A percentile compares a stretch with the other conserved stretches of the same genome.
phyloP scores from a whole-genome alignment of 1,284 basidiomycete genomes.

The Caloboletus firmus region DNA sequence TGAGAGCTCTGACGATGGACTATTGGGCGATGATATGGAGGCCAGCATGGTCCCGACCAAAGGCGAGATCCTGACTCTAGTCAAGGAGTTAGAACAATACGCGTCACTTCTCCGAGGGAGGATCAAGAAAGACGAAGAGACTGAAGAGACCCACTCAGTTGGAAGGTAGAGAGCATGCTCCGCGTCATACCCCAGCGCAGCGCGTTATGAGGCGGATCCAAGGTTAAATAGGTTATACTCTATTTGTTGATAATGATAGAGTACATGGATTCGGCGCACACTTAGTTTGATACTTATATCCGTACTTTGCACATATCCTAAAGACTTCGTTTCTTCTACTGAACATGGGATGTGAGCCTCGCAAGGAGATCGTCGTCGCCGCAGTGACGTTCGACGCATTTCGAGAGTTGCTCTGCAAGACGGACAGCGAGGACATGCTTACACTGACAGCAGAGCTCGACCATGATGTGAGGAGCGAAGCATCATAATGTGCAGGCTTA shows the following conservation, averaged over 20 bases:
- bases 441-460: conserved; percentile 47
- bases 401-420: conserved; percentile 54
- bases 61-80: conserved; percentile 40
- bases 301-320: conserved; percentile 2
- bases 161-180: conserved; percentile 6
- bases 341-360: conserved; percentile 28
- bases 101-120: conserved; percentile 51
- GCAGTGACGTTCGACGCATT: conserved; percentile 50
- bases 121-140: conserved; percentile 27
- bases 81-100: conserved; percentile 50
- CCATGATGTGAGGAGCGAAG: not conserved
- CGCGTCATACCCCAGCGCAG: conserved; percentile 7
- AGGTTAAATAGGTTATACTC: conserved; percentile 27
- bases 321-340: conserved; percentile 1
- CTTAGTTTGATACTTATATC: conserved; percentile 17
- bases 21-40: conserved; percentile 4
- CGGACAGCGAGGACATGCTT: conserved; percentile 72
- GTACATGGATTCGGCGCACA: conserved; percentile 5
- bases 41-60: conserved; percentile 23
- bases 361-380: conserved; percentile 47
- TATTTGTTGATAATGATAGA: conserved; percentile 29
- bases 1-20: conserved; percentile 6
- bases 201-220: conserved; percentile 6
- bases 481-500: conserved; percentile 30
- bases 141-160: conserved; percentile 3